These are phyloP conservation scores for Polychytrium aggregatum DNA, from an alignment of 192 early-diverging fungal genomes.

Conservation along the genomic window DNA sequence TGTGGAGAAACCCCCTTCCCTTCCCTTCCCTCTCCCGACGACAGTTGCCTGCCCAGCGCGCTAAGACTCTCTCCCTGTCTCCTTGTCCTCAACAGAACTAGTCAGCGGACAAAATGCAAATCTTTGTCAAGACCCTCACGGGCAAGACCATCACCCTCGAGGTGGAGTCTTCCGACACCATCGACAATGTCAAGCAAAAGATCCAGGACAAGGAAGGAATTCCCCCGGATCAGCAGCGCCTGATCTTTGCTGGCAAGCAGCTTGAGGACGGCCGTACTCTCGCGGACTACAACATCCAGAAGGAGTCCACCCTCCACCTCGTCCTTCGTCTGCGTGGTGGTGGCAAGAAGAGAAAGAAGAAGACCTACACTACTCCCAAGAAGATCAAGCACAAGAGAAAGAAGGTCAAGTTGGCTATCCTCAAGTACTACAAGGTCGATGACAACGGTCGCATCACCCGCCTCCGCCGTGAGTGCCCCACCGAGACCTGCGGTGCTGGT, in stretches of 20 bases:
- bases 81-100: too few relatives aligned
- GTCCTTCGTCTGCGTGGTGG: constrained; percentile 66
- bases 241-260: constrained; percentile 73
- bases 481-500: constrained; percentile 91
- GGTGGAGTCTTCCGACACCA: constrained; percentile 66
- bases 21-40: too few relatives aligned
- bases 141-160: constrained; percentile 69
- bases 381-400: constrained; percentile 98
- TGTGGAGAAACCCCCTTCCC: too few relatives aligned
- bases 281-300: constrained; percentile 65
- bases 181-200: constrained; percentile 70
- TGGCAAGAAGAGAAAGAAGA: constrained; percentile 99
- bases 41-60: too few relatives aligned
- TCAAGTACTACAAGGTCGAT: constrained; percentile 99
- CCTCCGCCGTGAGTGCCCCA: constrained; percentile 98
- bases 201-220: constrained; percentile 76
- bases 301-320: constrained; percentile 58
- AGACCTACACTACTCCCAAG: constrained; percentile 99
- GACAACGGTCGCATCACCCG: constrained; percentile 93
- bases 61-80: too few relatives aligned
- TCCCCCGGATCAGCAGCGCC: constrained; percentile 66
- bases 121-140: constrained; percentile 69
- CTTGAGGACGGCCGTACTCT: constrained; percentile 65
- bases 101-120: constrained; percentile 60
- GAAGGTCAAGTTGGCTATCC: constrained; percentile 97